Base-by-base conservation (phyloP, 1,284 basidiomycete species). In the Trametes polyzona region DNA sequence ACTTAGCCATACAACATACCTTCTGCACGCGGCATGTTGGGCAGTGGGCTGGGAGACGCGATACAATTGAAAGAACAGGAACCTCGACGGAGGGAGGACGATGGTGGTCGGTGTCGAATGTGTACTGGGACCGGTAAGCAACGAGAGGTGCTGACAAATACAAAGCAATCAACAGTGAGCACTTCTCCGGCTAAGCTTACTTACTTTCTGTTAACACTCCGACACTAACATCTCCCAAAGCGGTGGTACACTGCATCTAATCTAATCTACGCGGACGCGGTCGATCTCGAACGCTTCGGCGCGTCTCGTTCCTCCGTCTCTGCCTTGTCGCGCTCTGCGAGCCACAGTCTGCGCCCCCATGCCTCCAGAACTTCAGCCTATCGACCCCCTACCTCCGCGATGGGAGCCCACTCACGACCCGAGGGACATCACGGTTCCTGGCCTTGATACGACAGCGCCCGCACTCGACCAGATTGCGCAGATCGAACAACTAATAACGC, bases 401-500 rank as follows among this genome's bases (percentile, higher is more conserved):
- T 92, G 87, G 87, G 76, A 80, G 59, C 87, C 89, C 4, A 83
- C 79, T 24, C 62, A 75, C 4, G 82, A 92, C 69, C 85, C 90
- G 8, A 65, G 78, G 2, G 79, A 80, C 44, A 91, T 92, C 49
- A 70, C 79, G 33, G 81, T 95, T 7, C 86, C 87, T 6, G 92
- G 92, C 0, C 81, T 95, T 47, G 88, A 93, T 66, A 86, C 84
- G 0, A 78, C 77, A 9, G 87, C 91, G 12, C 82, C 93, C 24
- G 80, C 91, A 32, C 82, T 83, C 43, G 92, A 93, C 71, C 90
- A 95, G 79, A 90, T 95, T 55, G 94, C 97, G 71, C 93, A 96
- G 74, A 93, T 97, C 59, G 95, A 98, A 74, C 95, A 96, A 71
- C 81, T 96, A 65, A 97, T 97, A 66, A 97, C 95, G 1, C 81